Evolutionary conservation across 352 stramenopile species (phyloP).

Genomic region (Saprolegnia parasitica): DNA sequence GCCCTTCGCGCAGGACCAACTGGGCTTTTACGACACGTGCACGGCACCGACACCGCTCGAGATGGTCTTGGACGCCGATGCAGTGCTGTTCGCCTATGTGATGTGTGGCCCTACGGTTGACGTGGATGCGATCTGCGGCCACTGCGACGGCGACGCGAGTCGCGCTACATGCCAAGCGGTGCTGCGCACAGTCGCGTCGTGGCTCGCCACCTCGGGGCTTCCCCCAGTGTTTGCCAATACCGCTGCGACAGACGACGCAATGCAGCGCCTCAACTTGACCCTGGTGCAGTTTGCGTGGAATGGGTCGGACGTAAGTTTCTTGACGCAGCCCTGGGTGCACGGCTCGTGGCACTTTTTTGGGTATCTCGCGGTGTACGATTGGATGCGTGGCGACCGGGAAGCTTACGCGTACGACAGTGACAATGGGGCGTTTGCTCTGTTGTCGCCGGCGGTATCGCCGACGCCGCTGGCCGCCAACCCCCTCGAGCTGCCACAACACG

Average conservation of each 20-base stretch:
- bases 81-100: not conserved
- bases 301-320: not conserved
- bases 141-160: not conserved
- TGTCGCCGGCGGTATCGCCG: not conserved
- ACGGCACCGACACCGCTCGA: not conserved
- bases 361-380: slow-evolving; percentile 3
- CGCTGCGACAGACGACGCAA: not conserved
- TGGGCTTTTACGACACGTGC: slow-evolving; percentile 3
- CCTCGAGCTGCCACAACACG: slow-evolving; percentile 2
- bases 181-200: not conserved
- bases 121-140: not conserved
- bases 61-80: not conserved
- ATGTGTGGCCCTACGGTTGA: not conserved
- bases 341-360: slow-evolving; percentile 19
- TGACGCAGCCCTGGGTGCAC: not conserved
- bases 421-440: not conserved
- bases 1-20: not conserved
- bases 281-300: slow-evolving; percentile 5
- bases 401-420: not conserved
- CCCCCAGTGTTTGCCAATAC: not conserved
- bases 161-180: not conserved
- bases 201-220: not conserved
- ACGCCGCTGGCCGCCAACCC: not conserved
- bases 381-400: slow-evolving; percentile 15
- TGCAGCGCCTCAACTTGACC: not conserved